A percentile compares a stretch with the other conserved stretches of the same genome.
Evolutionary conservation across 345 rosid species (phyloP).

Genomic region (Acer negundo): DNA sequence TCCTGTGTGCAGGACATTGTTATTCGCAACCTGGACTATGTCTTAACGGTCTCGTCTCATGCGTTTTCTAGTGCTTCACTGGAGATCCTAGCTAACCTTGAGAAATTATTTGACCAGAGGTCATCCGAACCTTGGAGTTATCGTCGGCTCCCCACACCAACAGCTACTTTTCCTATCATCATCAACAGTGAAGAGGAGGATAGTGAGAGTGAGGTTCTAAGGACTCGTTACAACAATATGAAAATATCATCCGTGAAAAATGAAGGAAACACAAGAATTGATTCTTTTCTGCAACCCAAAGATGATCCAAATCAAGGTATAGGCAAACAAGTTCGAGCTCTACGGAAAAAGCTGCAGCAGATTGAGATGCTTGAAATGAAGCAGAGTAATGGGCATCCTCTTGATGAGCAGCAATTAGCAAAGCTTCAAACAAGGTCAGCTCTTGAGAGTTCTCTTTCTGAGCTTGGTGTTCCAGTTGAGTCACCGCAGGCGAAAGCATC

Average conservation of each 20-base stretch:
- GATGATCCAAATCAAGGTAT: slow-evolving; percentile 51
- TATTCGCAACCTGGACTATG: slow-evolving; percentile 84
- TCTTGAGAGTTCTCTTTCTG: slow-evolving; percentile 70
- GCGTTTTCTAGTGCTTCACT: slow-evolving; percentile 68
- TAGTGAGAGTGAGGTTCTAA: slow-evolving; percentile 54
- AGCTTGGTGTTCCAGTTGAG: slow-evolving; percentile 68
- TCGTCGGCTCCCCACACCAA: slow-evolving; percentile 82
- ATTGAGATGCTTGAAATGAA: slow-evolving; percentile 90
- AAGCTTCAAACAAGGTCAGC: slow-evolving; percentile 71
- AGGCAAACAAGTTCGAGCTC: slow-evolving; percentile 71
- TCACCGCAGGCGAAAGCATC: slow-evolving; percentile 35
- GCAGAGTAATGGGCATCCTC: slow-evolving; percentile 64
- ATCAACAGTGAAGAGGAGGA: slow-evolving; percentile 86
- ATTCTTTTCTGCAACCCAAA: slow-evolving; percentile 62
- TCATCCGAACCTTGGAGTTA: slow-evolving; percentile 92
- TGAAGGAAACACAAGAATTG: slow-evolving; percentile 41
- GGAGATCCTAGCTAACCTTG: slow-evolving; percentile 79
- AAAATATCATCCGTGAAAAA: slow-evolving; percentile 23
- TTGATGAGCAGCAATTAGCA: slow-evolving; percentile 92
- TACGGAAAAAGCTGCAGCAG: slow-evolving; percentile 90
- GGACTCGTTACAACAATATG: slow-evolving; percentile 58
- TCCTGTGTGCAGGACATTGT: slow-evolving; percentile 69
- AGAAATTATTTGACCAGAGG: slow-evolving; percentile 71
- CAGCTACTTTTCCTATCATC: slow-evolving; percentile 79
- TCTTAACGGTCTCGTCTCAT: slow-evolving; percentile 65